These are phyloP conservation scores for Tricholoma bakamatsutake DNA, from an alignment of 768 basidiomycete species.

Conservation along the genomic window DNA sequence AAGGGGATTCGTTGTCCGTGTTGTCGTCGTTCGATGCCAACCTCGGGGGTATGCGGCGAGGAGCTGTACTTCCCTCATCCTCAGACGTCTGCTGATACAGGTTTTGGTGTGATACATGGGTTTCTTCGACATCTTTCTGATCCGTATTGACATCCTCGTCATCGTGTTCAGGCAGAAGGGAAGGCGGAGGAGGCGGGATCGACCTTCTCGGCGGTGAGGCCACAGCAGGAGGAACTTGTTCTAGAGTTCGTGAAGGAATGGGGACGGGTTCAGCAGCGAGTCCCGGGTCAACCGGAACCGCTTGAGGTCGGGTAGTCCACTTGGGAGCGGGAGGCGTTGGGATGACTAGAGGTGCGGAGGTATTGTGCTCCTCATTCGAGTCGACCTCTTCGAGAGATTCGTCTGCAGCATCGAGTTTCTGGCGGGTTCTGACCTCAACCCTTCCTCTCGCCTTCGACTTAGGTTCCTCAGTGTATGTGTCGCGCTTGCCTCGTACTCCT, in stretches of 20 bases:
- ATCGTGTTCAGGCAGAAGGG: constrained; percentile 23
- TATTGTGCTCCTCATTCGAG: neutral
- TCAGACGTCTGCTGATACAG: constrained; percentile 2
- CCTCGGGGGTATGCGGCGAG: constrained; percentile 11
- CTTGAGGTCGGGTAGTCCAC: constrained; percentile 9
- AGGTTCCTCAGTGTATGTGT: constrained; percentile 2
- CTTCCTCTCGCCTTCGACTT: constrained; percentile 7
- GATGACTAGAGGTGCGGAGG: constrained; percentile 8
- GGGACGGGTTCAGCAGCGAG: constrained; percentile 5
- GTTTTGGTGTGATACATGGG: neutral
- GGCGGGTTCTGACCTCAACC: constrained; percentile 1
- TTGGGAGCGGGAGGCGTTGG: constrained; percentile 14
- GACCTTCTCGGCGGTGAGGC: constrained; percentile 6
- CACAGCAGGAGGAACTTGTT: constrained; percentile 5
- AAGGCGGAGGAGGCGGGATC: constrained; percentile 17
- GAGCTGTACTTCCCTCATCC: constrained; percentile 13
- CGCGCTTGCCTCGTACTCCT: neutral
- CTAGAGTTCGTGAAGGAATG: neutral
- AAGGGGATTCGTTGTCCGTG: constrained; percentile 14
- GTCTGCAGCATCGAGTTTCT: constrained; percentile 2
- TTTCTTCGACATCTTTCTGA: neutral
- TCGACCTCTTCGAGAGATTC: neutral
- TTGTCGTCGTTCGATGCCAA: constrained; percentile 6
- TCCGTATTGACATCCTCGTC: constrained; percentile 16
- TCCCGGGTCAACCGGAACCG: constrained; percentile 6